These are phyloP conservation scores for Cryptosporidium ubiquitum DNA, from an alignment of 169 alveolate genomes.

Conservation along the genomic window DNA sequence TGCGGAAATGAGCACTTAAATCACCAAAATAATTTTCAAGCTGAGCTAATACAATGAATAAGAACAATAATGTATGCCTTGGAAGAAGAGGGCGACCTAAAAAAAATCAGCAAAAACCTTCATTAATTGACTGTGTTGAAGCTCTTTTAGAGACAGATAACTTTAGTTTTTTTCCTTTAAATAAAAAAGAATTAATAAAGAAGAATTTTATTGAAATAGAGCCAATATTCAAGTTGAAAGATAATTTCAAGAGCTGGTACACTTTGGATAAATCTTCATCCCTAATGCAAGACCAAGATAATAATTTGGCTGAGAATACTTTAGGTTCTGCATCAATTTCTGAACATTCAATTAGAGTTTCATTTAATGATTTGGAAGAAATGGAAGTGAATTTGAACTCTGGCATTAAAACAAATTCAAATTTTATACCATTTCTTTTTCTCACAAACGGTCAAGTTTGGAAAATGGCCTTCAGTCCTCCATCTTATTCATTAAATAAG, in stretches of 20 bases:
- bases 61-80: constrained; percentile 33
- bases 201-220: neutral
- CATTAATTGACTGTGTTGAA: constrained; percentile 7
- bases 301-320: neutral
- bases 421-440: constrained; percentile 33
- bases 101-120: constrained; percentile 14
- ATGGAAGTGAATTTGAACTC: neutral
- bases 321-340: neutral
- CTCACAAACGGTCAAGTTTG: constrained; percentile 44
- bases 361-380: neutral
- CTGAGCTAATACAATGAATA: neutral
- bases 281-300: neutral
- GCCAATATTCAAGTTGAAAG: neutral
- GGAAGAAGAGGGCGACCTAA: constrained; percentile 74
- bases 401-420: constrained; percentile 9
- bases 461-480: constrained; percentile 73
- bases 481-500: neutral
- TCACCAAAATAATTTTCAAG: neutral
- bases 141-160: constrained; percentile 40
- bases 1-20: neutral
- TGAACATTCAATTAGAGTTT: neutral
- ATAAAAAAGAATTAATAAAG: neutral
- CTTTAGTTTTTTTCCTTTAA: constrained; percentile 55
- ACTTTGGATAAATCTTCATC: neutral
- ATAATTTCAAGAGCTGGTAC: constrained; percentile 20